These are phyloP conservation scores for Pythium apleroticum DNA, from an alignment of 352 stramenopile species.

Conservation along the genomic window DNA sequence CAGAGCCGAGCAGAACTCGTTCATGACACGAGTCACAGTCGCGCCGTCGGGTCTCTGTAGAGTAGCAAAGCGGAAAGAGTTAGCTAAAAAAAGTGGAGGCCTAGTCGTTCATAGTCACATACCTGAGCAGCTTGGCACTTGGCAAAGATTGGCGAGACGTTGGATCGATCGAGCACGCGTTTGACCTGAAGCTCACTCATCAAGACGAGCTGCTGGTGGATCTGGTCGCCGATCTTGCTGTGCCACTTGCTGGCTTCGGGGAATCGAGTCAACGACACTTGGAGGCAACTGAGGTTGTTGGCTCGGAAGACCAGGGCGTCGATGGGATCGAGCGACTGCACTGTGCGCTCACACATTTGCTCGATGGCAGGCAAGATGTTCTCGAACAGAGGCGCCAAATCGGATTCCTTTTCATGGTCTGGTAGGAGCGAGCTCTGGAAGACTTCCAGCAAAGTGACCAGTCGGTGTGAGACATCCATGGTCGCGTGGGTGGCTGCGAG, in stretches of 20 bases:
- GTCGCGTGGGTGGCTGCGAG: constrained; percentile 54
- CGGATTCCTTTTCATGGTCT: constrained; percentile 46
- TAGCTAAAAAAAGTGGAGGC: no score
- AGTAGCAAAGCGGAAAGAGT: background rate
- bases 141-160: constrained; percentile 37
- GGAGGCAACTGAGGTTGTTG: constrained; percentile 75
- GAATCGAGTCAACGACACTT: constrained; percentile 44
- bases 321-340: constrained; percentile 34
- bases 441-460: constrained; percentile 57
- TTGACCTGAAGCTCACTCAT: constrained; percentile 50
- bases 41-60: constrained; percentile 38
- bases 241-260: constrained; percentile 45
- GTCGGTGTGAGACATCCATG: constrained; percentile 56
- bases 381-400: constrained; percentile 57
- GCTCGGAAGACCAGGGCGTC: constrained; percentile 68
- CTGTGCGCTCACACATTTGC: constrained; percentile 50
- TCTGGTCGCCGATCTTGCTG: constrained; percentile 30
- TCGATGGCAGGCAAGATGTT: constrained; percentile 44
- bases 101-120: no score
- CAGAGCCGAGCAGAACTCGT: constrained; percentile 47
- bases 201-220: constrained; percentile 37
- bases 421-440: constrained; percentile 59
- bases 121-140: constrained; percentile 45
- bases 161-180: constrained; percentile 46
- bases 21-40: constrained; percentile 54